Percentiles rank a stretch among this genome's conserved stretches.
These are phyloP conservation scores for Flaveria robusta DNA, from an alignment of 129 eudicot genomes.

Conservation along the genomic window DNA sequence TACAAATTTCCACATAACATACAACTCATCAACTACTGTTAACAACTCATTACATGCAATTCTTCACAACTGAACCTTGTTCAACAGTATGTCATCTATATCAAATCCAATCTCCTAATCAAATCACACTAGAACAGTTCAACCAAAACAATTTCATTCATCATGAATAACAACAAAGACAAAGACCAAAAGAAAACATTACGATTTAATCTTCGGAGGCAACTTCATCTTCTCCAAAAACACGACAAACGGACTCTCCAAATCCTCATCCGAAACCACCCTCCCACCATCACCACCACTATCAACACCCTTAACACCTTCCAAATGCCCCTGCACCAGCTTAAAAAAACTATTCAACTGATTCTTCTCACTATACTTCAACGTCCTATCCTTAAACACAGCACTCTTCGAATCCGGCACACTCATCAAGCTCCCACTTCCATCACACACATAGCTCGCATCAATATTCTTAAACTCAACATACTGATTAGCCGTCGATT, in stretches of 20 bases:
- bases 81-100: background rate
- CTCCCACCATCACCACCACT: slow-evolving; percentile 34
- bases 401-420: slow-evolving; percentile 92
- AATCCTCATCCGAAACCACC: slow-evolving; percentile 62
- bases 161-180: background rate
- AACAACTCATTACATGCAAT: background rate
- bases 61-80: background rate
- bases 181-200: slow-evolving; percentile 21
- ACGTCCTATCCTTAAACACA: slow-evolving; percentile 59
- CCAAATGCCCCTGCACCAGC: slow-evolving; percentile 69
- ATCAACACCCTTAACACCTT: slow-evolving; percentile 27
- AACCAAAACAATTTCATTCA: background rate
- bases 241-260: slow-evolving; percentile 71
- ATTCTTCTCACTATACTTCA: slow-evolving; percentile 65
- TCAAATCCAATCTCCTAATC: background rate
- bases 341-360: slow-evolving; percentile 79
- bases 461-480: slow-evolving; percentile 86
- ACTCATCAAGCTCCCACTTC: slow-evolving; percentile 41
- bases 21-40: slow-evolving; percentile 1
- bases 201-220: slow-evolving; percentile 81
- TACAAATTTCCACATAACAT: background rate
- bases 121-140: background rate
- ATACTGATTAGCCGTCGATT: slow-evolving; percentile 66
- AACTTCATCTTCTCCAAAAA: slow-evolving; percentile 62
- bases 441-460: slow-evolving; percentile 53